These are phyloP conservation scores for Lasiodiplodia theobromae DNA, from an alignment of 2,329 filamentous ascomycete genomes.

Conservation along the genomic window DNA sequence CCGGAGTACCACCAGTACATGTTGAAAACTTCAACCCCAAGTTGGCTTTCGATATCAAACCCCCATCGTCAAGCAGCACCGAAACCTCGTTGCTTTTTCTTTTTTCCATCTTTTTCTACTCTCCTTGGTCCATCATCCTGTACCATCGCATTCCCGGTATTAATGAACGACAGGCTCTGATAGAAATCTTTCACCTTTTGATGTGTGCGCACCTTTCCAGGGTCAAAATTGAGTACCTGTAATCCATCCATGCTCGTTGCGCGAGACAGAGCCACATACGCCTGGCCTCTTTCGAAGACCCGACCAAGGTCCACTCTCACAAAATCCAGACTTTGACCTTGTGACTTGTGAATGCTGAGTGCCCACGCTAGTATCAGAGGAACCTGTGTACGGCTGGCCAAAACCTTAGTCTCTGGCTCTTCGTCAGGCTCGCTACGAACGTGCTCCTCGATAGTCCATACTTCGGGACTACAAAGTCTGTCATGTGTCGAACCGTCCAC, in stretches of 20 bases:
- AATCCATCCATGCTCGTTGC: conserved; percentile 89
- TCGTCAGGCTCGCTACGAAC: conserved; percentile 67
- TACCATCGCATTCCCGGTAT: too few relatives aligned
- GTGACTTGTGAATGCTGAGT: conserved; percentile 95
- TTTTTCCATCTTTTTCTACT: too few relatives aligned
- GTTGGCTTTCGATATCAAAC: too few relatives aligned
- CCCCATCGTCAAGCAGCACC: too few relatives aligned
- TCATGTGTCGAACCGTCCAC: conserved; percentile 78
- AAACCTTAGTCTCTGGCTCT: conserved; percentile 90
- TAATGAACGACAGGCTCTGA: conserved; percentile 62
- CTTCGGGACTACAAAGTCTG: conserved; percentile 83
- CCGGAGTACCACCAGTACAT: too few relatives aligned
- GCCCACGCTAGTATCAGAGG: conserved; percentile 97
- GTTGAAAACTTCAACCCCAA: too few relatives aligned
- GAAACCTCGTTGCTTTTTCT: too few relatives aligned
- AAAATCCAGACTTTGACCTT: conserved; percentile 90
- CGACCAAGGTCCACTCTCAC: conserved; percentile 93
- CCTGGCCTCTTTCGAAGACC: conserved; percentile 97
- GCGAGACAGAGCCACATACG: conserved; percentile 94
- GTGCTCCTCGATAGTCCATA: conserved; percentile 67
- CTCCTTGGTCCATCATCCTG: too few relatives aligned
- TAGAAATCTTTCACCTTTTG: conserved; percentile 87
- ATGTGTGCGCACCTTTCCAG: conserved; percentile 92
- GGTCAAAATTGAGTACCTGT: conserved; percentile 88
- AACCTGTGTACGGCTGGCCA: conserved; percentile 77